Evolutionary conservation across 805 yeast genomes (phyloP).

Genomic region (Brettanomyces sp.): DNA sequence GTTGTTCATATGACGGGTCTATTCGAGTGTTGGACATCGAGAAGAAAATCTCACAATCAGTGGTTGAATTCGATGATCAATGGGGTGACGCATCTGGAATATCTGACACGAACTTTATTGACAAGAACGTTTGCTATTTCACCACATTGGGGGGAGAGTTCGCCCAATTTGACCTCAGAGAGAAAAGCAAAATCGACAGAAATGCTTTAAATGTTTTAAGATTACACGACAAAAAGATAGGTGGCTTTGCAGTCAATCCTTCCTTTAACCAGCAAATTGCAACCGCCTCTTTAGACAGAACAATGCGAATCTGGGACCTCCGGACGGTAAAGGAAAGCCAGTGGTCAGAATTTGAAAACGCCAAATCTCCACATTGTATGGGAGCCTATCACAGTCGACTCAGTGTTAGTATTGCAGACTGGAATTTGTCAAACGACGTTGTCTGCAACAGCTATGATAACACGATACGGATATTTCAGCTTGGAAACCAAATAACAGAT

Average conservation of each 20-base stretch:
- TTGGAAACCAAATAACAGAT: conserved; percentile 26
- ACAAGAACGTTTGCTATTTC: conserved; percentile 52
- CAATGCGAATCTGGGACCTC: conserved; percentile 81
- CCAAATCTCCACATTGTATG: conserved; percentile 37
- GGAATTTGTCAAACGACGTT: conserved; percentile 58
- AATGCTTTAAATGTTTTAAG: conserved; percentile 33
- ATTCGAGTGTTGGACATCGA: conserved; percentile 63
- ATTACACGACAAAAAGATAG: conserved; percentile 84
- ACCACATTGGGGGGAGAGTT: conserved; percentile 79
- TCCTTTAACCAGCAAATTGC: conserved; percentile 54
- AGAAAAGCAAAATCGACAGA: conserved; percentile 10
- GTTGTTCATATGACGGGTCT: conserved; percentile 84
- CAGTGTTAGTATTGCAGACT: conserved; percentile 78
- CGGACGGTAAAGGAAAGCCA: conserved; percentile 39
- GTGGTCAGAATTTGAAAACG: conserved; percentile 51
- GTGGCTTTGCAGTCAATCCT: conserved; percentile 81
- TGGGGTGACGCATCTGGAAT: conserved; percentile 54
- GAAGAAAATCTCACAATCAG: conserved; percentile 49
- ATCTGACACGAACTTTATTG: conserved; percentile 60
- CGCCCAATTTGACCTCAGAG: conserved; percentile 62
- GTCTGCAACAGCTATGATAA: conserved; percentile 95
- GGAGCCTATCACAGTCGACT: conserved; percentile 67
- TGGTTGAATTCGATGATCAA: conserved; percentile 46
- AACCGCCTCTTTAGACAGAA: conserved; percentile 83
- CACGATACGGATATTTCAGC: conserved; percentile 62